Evolutionary conservation across 2,329 filamentous ascomycete genomes (phyloP), one percentile per base, ranked within the genome.

Genomic region (Clarireedia paspali): DNA sequence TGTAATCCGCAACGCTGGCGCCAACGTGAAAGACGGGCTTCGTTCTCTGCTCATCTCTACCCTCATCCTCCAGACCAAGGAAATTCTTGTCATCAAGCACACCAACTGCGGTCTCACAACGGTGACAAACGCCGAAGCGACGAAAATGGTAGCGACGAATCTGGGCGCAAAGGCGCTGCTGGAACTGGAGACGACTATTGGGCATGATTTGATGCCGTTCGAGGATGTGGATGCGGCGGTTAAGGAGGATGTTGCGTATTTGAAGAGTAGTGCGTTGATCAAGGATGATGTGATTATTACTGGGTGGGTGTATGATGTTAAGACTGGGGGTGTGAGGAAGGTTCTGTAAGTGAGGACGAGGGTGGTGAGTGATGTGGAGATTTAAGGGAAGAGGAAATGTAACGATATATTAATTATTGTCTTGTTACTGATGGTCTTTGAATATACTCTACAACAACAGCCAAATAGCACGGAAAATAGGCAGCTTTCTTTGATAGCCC

Each of bases 291-390:
- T 88, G 3, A 71, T 72, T 0, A 76, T 91, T 47, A 87, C 80
- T 5, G 88, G 88, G 0, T 92, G 87, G 81, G 72, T 91, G 2
- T 91, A 91, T 71, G 84, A 91, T 64, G 85, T 91, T 44, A 82
- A 88, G 74, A 89, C 81, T 1, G 88, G 88, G 0, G 84, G 75
- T 69, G 77, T 79, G 49, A 76, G 73, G 60, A 73, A 71, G 53
- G 72, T 84, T 47, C 72, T 74, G 44, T 78, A 60, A 26, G 10
- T 26, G 1, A 23, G 27, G 36, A 9, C 5, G 7, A 38, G 4
- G 48, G 12, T 30, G 6, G n/a, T 30, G 6, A n/a, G 20, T 40
- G 23, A 15, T 46, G 40, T 40, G 38, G 3, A n/a, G 39, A 34
- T 9, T 12, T 34, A 34, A 34, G 10, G 30, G 30, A 10, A 12